phyloP scores from a whole-genome alignment of 2,329 filamentous ascomycete genomes.

The Aureobasidium sp. region DNA sequence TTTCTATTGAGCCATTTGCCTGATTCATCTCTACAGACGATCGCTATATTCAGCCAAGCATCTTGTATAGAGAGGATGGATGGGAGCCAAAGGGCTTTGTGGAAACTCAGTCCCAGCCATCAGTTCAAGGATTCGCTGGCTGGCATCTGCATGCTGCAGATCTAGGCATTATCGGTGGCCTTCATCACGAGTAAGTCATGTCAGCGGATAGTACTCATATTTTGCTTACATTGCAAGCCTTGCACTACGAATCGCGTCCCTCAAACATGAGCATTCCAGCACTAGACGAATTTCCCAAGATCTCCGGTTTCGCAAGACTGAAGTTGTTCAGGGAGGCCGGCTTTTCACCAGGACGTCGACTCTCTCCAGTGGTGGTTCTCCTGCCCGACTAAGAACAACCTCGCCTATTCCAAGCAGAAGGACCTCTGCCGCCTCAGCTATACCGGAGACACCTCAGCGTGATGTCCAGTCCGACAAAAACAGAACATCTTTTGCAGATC shows the following conservation, averaged over 20 bases:
- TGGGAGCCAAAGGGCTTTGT: not conserved
- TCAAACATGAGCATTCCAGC: not conserved
- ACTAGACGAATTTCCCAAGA: not conserved
- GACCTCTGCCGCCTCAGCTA: not conserved
- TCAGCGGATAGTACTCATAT: no score
- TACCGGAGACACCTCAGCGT: not conserved
- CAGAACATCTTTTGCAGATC: no score
- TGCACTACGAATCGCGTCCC: not conserved
- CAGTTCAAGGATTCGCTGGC: not conserved
- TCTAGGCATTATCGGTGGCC: not conserved
- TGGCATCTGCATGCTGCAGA: not conserved
- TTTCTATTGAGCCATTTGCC: no score
- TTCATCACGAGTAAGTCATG: slow-evolving; percentile 1
- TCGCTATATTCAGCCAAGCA: not conserved
- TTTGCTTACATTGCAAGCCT: not conserved
- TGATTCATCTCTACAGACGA: not conserved
- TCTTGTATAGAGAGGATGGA: not conserved
- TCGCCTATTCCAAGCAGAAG: not conserved
- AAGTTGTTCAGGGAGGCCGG: not conserved
- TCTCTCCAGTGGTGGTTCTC: not conserved
- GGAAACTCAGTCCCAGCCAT: not conserved
- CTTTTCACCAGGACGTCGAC: not conserved
- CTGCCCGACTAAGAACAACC: not conserved
- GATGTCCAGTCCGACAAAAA: not conserved
- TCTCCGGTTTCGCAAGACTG: not conserved